Evolutionary conservation across 139 green algal species (phyloP), one percentile per base, ranked within the genome.

Genomic region (Medakamo hakoo): DNA sequence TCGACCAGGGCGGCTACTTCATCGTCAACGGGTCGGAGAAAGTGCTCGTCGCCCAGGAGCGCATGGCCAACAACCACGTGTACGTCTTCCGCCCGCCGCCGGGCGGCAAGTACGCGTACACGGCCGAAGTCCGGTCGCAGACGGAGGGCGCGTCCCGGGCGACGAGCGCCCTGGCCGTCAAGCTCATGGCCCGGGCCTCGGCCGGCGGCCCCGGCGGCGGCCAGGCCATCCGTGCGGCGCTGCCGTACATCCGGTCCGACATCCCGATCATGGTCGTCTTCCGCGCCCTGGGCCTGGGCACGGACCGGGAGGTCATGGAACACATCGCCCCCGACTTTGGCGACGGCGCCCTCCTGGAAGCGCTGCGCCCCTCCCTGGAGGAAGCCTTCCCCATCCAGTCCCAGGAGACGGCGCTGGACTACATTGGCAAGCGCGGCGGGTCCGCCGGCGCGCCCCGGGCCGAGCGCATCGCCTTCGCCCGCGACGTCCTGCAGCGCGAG

Each of bases 21-120:
- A 76, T 98, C 26, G 92, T 98, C 66, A 99, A 99, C 67, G 93
- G 93, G 63, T 88, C 70, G 31, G 93, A 99, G 75, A 99, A 99
- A 81, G 93, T 98, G 59, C 80, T 99, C 3, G 98, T 99, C 57
- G 93, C 93, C 30, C 82, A 87, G 61, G 93, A 99, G 82, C 81
- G 87, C 59, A 97, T 99, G 86, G 85, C 82, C 57, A 92, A 88
- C 76, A 99, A 99, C 80, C 86, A 96, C 63, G 91, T 98, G 58
- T 98, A 95, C 67, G 86, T 96, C 9, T 99, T 98, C 76, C 83
- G 85, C 69, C 98, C 97, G 82, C 86, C 68, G 60, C 83, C 94
- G 82, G 85, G 89, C 25, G 85, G 73, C 69, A 98, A 98, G 76
- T 97, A 96, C 65, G 78, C 87, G 19, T 91, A 81, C 59, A 68